Evolutionary conservation across 2,329 filamentous ascomycete species (phyloP), one percentile per base, ranked within the genome.

Genomic region (Hymenoscyphus salicellus): DNA sequence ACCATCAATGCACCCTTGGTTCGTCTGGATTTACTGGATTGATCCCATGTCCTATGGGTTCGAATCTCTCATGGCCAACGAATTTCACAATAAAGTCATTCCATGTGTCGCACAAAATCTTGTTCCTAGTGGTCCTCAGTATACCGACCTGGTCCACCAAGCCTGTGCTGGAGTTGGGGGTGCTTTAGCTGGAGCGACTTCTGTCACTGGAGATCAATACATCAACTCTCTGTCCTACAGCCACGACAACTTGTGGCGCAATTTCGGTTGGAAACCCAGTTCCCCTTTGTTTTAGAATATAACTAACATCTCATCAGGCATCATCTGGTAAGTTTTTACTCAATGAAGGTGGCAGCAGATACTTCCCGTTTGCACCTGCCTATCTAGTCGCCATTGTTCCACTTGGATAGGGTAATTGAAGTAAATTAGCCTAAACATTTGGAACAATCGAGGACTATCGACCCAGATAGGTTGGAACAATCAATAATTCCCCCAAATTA

Each of bases 31-130:
- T 2, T 87, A 65, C 32, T 66, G 65, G 84, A 82, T 89, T 26
- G 82, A 89, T 67, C 89, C 89, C 0, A 77, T 92, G 2, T 84
- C 89, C 0, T 92, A 91, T 64, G 86, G 81, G 0, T 92, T 91
- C 64, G 86, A 91, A 68, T 84, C 83, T 0, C 75, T 93, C 0
- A 80, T 92, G 72, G 80, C 86, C 0, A 92, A 92, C 70, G 89
- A 93, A 72, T 91, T 92, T 64, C 81, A 89, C 67, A 78, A 77
- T 38, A 78, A 89, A 72, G 78, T 71, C 1, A 81, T 86, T 20
- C 76, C 79, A 0, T 87, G 85, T 64, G 80, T 80, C 2, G 79
- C 77, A 2, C 67, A 66, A 32, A 84, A 83, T 65, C 74, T 87
- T 5, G 77, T 86, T 3, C 84, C 84, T 0, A 79, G 73, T 58